Base-by-base conservation (phyloP, 352 stramenopile species). In the Thraustochytrium striatum region DNA sequence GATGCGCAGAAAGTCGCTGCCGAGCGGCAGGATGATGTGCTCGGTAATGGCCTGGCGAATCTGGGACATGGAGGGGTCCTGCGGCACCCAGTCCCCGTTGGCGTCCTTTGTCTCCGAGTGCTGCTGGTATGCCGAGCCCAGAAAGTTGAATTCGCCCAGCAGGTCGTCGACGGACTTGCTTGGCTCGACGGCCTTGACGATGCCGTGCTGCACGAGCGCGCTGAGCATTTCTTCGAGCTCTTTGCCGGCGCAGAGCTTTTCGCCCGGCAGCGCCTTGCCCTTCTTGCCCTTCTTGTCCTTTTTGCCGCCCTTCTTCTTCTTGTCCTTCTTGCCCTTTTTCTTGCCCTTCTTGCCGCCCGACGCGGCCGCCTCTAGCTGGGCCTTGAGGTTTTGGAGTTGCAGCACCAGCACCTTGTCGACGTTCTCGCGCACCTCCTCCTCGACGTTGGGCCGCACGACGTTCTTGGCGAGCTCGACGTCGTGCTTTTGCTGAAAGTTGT, bases 401-500 rank as follows among this genome's bases (percentile, higher is more conserved):
- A 94, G 85, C n/a, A 95, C 85, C 21, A 98, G 84, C 87, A 97
- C 95, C 72, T 97, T 91, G 69, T 98, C 93, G 61, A 97, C 92
- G 84, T 94, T 87, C 75, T 92, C 87, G 3, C 88, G 91, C 11
- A 96, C 87, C 61, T 96, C 88, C 5, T 87, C 84, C 72, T 95
- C 88, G 25, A 96, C 91, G 5, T 91, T 88, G 1, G 89, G 89
- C 5, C 91, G 91, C 21, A 95, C 89, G 3, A 93, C 89, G 72
- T 93, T 86, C 81, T 97, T 97, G 19, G 89, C 91, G 5, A 97
- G 84, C 55, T 92, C 86, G 2, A 93, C 87, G 79, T 98, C 93
- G 72, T 97, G 92, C 81, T 95, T 95, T 84, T 97, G 91, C 69
- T 93, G 88, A 81, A 97, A 94, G 79, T 97, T 95, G 83, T 93